Evolutionary conservation across 1,284 basidiomycete genomes (phyloP), one percentile per base, ranked within the genome.

Genomic region (Testicularia cyperi): DNA sequence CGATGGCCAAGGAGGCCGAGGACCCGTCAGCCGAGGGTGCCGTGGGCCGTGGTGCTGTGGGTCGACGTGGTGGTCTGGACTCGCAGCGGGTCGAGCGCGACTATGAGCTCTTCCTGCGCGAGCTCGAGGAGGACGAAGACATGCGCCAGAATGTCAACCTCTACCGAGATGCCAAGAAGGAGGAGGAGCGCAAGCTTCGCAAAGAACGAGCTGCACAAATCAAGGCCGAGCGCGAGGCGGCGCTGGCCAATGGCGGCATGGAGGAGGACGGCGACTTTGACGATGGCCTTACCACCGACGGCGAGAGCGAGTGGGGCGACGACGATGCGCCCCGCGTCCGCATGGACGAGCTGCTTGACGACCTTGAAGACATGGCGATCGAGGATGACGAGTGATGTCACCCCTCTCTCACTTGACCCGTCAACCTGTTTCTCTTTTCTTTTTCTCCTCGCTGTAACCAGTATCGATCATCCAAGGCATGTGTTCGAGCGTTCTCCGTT

Each of bases 41-140:
- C 8, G 70, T 69, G 5, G 88, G 84, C 14, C 82, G 88, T 34
- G 92, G 92, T 54, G 87, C 92, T 4, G 85, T 95, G 27, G 92
- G 92, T 1, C 81, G 91, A 38, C 83, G 88, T 80, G 92, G 92
- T 28, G 92, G 92, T 31, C 81, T 91, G 39, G 92, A 97, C 78
- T 84, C 87, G 79, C 88, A 84, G 80, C 92, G 92, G 80, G 90
- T 97, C 54, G 92, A 97, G 75, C 86, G 90, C 75, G 94, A 97
- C 75, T 98, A 97, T 77, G 94, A 97, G 80, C 70, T 90, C 56
- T 98, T 98, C 85, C 80, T 98, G 78, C 83, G 89, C 39, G 92
- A 97, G 70, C 79, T 98, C 46, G 94, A 97, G 78, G 94, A 98
- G 78, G 94, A 98, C 79, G 86, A 88, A 38, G 94, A 97, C 81